Evolutionary conservation across 257 asterid genomes (phyloP).

Genomic region (Nicotiana paniculata): DNA sequence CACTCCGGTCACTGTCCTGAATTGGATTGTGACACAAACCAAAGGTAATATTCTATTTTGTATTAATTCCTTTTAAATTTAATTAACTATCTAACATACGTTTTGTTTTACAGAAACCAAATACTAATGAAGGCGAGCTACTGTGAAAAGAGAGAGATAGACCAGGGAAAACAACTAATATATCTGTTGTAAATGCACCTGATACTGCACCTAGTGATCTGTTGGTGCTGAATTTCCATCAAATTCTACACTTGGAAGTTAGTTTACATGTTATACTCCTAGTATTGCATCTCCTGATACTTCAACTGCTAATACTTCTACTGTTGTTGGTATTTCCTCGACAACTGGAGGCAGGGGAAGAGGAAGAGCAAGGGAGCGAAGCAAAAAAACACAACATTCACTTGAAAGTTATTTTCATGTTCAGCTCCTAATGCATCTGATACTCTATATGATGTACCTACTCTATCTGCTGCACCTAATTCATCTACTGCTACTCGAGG

Average conservation of each 20-base stretch:
- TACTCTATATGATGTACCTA: no score
- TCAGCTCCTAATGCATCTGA: background rate
- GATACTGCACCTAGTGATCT: no score
- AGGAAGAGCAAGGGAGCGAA: background rate
- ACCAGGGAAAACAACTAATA: background rate
- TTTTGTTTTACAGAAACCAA: no score
- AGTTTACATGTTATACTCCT: background rate
- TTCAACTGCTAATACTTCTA: background rate
- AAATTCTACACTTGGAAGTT: background rate
- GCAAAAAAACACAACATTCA: background rate
- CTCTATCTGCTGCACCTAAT: no score
- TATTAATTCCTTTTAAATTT: background rate
- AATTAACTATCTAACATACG: background rate
- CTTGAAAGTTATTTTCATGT: background rate
- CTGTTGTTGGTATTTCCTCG: background rate
- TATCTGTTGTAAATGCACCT: background rate
- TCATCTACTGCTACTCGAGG: background rate
- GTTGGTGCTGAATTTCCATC: background rate
- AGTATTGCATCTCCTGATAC: no score
- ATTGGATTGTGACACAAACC: no score
- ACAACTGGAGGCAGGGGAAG: background rate
- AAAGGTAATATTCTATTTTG: background rate
- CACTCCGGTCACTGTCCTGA: no score
- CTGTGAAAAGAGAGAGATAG: background rate
- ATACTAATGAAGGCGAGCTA: background rate